Evolutionary conservation across 2,329 filamentous ascomycete species (phyloP).

Genomic region (Raffaelea ambrosiae): DNA sequence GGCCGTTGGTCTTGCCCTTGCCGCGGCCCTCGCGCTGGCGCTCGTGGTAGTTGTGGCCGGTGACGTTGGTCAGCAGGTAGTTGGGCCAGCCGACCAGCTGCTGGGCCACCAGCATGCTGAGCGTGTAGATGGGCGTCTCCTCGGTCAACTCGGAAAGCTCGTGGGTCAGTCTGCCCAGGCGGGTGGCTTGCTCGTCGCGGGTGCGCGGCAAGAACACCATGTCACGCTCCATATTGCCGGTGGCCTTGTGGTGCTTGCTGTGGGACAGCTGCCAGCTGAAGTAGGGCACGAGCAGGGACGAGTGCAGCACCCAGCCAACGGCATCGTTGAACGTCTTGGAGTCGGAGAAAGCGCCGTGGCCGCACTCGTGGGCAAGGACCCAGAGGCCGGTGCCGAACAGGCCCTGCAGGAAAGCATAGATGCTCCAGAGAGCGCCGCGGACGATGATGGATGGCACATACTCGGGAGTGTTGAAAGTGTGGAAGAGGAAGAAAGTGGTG

Average conservation of each 20-base stretch:
- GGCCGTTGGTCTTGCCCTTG: slow-evolving; percentile 82
- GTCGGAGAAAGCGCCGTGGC: slow-evolving; percentile 92
- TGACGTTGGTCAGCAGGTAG: slow-evolving; percentile 88
- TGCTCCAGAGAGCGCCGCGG: slow-evolving; percentile 55
- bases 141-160: slow-evolving; percentile 85
- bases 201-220: slow-evolving; percentile 99
- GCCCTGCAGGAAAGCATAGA: slow-evolving; percentile 76
- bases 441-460: slow-evolving; percentile 61
- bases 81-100: slow-evolving; percentile 89
- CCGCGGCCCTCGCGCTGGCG: slow-evolving; percentile 88
- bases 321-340: slow-evolving; percentile 85
- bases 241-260: slow-evolving; percentile 99
- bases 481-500: slow-evolving; percentile 75
- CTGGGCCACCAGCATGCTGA: slow-evolving; percentile 66
- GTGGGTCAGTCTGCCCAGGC: slow-evolving; percentile 65
- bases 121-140: slow-evolving; percentile 83
- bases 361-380: slow-evolving; percentile 97
- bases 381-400: slow-evolving; percentile 90
- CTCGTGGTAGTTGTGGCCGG: slow-evolving; percentile 92
- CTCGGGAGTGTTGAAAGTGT: slow-evolving; percentile 85
- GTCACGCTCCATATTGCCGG: slow-evolving; percentile 91
- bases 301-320: slow-evolving; percentile 87
- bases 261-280: slow-evolving; percentile 99
- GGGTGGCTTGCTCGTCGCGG: slow-evolving; percentile 68
- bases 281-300: slow-evolving; percentile 78